Evolutionary conservation across 2,329 filamentous ascomycete genomes (phyloP).

Genomic region (Phialophora expanda): DNA sequence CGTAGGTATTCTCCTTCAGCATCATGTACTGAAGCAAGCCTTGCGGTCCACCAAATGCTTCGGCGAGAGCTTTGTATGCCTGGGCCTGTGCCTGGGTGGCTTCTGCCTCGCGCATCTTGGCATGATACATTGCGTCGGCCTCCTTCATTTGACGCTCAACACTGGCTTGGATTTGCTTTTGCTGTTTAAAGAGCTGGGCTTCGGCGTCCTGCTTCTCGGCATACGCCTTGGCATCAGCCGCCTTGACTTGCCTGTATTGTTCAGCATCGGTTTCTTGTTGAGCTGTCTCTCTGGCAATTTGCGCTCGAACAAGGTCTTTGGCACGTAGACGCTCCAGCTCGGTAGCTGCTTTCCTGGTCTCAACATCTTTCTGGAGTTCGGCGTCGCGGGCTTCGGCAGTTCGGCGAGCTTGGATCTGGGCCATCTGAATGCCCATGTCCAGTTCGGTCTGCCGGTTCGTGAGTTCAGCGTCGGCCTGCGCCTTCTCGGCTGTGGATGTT

Average conservation of each 20-base stretch:
- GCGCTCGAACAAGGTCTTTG: slow-evolving; percentile 76
- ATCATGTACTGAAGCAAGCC: slow-evolving; percentile 84
- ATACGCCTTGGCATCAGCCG: slow-evolving; percentile 58
- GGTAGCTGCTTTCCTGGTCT: slow-evolving; percentile 76
- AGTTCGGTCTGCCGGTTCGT: slow-evolving; percentile 74
- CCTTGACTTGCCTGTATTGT: slow-evolving; percentile 57
- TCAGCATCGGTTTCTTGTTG: slow-evolving; percentile 55
- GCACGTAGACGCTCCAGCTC: slow-evolving; percentile 81
- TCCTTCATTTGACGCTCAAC: slow-evolving; percentile 51
- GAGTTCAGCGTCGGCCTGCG: slow-evolving; percentile 76
- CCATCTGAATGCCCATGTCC: slow-evolving; percentile 74
- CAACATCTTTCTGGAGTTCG: slow-evolving; percentile 77
- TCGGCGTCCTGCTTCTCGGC: slow-evolving; percentile 50
- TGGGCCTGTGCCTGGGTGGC: slow-evolving; percentile 77
- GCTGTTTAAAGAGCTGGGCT: slow-evolving; percentile 44
- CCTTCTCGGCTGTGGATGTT: slow-evolving; percentile 67
- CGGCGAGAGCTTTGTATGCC: slow-evolving; percentile 74
- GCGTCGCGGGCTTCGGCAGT: slow-evolving; percentile 77
- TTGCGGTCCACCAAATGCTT: slow-evolving; percentile 76
- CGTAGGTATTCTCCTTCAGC: slow-evolving; percentile 81
- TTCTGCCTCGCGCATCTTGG: slow-evolving; percentile 74
- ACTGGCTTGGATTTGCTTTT: slow-evolving; percentile 35
- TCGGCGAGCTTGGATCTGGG: slow-evolving; percentile 74
- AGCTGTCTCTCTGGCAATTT: slow-evolving; percentile 54
- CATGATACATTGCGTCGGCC: slow-evolving; percentile 65